Evolutionary conservation across 2,329 filamentous ascomycete genomes (phyloP), one percentile per base, ranked within the genome.

Genomic region (Fusarium tuaranense): DNA sequence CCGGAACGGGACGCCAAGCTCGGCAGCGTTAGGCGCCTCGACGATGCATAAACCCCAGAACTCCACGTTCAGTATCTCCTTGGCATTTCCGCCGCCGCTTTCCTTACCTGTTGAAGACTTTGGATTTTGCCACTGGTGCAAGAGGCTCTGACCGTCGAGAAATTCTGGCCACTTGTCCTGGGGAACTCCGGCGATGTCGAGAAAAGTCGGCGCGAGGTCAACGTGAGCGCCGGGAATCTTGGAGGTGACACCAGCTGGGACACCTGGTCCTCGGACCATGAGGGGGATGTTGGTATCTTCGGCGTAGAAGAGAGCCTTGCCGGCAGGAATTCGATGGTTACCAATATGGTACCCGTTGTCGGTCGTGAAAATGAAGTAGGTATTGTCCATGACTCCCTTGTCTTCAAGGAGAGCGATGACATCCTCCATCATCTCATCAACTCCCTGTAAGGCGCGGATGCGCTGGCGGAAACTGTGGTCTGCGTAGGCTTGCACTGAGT

Each of bases 281-380:
- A 89, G 73, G 0, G 88, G 88, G 4, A 89, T 83, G 5, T 87
- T 85, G 41, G 88, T 87, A 69, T 89, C 88, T 57, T 86, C 84
- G 62, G 88, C 87, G 64, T 84, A 88, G 0, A 84, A 85, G 39
- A 86, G 87, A 22, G 84, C 82, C 73, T 89, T 89, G 2, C 88
- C 88, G 3, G 87, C 86, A 7, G 83, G 84, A 55, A 89, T 78
- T 3, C 88, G 84, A 71, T 89, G 87, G 65, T 88, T 86, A 16
- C 85, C 83, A 63, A 89, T 87, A 65, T 89, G 88, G 77, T 84
- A 89, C 1, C 88, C 87, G 64, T 89, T 89, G 73, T 89, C 87
- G 0, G 84, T 83, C 1, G 86, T 87, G 77, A 86, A 89, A 57
- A 89, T 82, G 36, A 89, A 83, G 71, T 88, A 89, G 0, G 87